Evolutionary conservation across 345 rosid species (phyloP).

Genomic region (Odontarrhena argentea): DNA sequence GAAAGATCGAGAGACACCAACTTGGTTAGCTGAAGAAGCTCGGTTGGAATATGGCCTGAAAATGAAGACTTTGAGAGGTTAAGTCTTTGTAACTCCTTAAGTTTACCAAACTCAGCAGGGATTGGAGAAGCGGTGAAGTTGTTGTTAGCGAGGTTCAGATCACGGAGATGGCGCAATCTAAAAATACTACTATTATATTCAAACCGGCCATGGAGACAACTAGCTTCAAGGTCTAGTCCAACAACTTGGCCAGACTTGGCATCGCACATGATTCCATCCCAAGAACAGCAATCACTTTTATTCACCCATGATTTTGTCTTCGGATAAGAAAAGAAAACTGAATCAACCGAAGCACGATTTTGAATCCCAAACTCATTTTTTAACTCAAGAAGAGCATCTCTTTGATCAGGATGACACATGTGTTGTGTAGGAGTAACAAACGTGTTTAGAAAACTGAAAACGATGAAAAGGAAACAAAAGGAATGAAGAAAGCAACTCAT

Average conservation of each 20-base stretch:
- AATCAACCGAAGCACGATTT: not conserved
- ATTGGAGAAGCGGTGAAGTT: constrained; percentile 24
- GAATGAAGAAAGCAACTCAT: not conserved
- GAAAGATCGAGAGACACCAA: constrained; percentile 28
- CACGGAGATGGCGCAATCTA: constrained; percentile 3
- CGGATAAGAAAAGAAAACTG: too few species aligned
- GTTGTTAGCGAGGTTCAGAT: constrained; percentile 40
- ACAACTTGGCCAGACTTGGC: constrained; percentile 9
- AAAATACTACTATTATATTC: not conserved
- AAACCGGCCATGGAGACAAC: constrained; percentile 20
- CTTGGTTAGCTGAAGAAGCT: constrained; percentile 5
- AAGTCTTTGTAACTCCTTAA: not conserved
- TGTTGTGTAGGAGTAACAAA: not conserved
- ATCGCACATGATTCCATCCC: constrained; percentile 28
- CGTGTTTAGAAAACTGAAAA: not conserved
- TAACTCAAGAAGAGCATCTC: not conserved
- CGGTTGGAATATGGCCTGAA: not conserved
- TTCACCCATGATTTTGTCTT: too few species aligned
- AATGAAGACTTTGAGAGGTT: constrained; percentile 21
- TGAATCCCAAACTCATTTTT: not conserved
- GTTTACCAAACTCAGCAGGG: not conserved
- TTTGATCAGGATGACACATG: not conserved
- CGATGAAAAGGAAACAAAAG: not conserved
- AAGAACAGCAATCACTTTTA: constrained; percentile 18
- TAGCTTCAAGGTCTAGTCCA: constrained; percentile 14